Percentiles rank a stretch among this genome's conserved stretches.
Conservation (phyloP, 805 yeast genomes). For the Hanseniaspora clermontiae region DNA sequence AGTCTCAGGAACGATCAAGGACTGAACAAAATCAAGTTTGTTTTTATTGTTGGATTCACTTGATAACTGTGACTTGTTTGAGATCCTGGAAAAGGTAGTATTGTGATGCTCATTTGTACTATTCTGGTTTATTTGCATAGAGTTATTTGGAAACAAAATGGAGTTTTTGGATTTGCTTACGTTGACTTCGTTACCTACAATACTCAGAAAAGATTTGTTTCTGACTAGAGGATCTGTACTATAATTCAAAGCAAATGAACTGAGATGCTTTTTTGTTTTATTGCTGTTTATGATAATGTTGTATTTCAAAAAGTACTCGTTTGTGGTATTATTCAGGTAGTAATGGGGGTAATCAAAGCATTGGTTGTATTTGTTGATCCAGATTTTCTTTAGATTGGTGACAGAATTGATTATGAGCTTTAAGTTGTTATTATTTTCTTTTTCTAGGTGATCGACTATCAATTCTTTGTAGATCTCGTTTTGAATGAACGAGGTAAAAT, state of each 20-base stretch:
- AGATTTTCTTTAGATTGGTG: conserved; percentile 36
- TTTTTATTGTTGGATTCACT: conserved; percentile 2
- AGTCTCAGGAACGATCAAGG: conserved; percentile 34
- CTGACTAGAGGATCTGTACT: conserved; percentile 24
- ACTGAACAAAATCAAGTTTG: conserved; percentile 19
- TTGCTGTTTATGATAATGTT: background rate
- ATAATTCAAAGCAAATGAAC: conserved; percentile 24
- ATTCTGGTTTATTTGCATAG: background rate
- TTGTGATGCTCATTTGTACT: background rate
- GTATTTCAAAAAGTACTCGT: conserved; percentile 19
- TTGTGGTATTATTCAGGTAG: conserved; percentile 7
- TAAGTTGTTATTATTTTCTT: conserved; percentile 16
- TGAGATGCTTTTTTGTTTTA: conserved; percentile 23
- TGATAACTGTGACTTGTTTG: background rate
- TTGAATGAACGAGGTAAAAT: conserved; percentile 34
- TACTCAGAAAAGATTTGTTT: conserved; percentile 24
- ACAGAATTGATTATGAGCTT: conserved; percentile 30
- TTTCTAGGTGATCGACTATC: background rate
- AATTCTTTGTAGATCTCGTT: conserved; percentile 18
- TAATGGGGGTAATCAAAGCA: conserved; percentile 11
- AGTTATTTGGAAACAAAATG: background rate
- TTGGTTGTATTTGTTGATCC: conserved; percentile 30
- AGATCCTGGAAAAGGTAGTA: background rate
- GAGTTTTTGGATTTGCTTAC: conserved; percentile 14
- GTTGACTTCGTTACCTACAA: conserved; percentile 19